A percentile compares a stretch with the other conserved stretches of the same genome.
phyloP scores from a whole-genome alignment of 2,329 filamentous ascomycete species.

The Alternaria sp. region DNA sequence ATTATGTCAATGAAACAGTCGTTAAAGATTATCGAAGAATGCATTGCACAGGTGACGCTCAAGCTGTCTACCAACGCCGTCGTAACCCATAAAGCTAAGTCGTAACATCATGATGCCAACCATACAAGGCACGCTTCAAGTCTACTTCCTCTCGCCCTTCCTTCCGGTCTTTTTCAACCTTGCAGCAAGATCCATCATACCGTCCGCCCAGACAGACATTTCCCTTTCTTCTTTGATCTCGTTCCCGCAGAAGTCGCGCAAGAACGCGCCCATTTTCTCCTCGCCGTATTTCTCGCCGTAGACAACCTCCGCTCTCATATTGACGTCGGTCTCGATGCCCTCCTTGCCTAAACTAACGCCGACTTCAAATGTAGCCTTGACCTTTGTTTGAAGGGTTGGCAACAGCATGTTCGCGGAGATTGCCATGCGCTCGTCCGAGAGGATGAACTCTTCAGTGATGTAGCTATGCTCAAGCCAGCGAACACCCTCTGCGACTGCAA shows the following conservation, averaged over 20 bases:
- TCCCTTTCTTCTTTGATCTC: slow-evolving; percentile 32
- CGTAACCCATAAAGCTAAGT: slow-evolving; percentile 18
- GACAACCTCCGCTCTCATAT: slow-evolving; percentile 66
- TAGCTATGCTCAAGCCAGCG: slow-evolving; percentile 67
- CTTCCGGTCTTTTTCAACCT: slow-evolving; percentile 53
- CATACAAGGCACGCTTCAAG: neutral
- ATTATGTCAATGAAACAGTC: neutral
- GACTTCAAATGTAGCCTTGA: slow-evolving; percentile 68
- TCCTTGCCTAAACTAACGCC: slow-evolving; percentile 52
- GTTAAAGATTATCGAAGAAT: neutral
- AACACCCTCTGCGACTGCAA: slow-evolving; percentile 65
- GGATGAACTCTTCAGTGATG: slow-evolving; percentile 68
- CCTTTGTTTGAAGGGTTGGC: slow-evolving; percentile 69
- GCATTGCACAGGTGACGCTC: neutral
- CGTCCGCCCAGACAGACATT: slow-evolving; percentile 52
- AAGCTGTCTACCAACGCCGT: slow-evolving; percentile 11
- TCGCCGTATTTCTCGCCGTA: slow-evolving; percentile 82
- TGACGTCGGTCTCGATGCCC: slow-evolving; percentile 61
- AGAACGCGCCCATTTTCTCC: slow-evolving; percentile 75
- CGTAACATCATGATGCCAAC: neutral
- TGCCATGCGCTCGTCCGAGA: slow-evolving; percentile 68
- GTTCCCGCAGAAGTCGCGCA: slow-evolving; percentile 60
- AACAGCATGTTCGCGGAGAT: slow-evolving; percentile 70
- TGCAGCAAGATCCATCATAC: slow-evolving; percentile 51
- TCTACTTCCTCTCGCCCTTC: slow-evolving; percentile 49